Percentiles rank a stretch among this genome's conserved stretches.
phyloP scores from a whole-genome alignment of 2,329 filamentous ascomycete genomes.

The Fusarium clavum region DNA sequence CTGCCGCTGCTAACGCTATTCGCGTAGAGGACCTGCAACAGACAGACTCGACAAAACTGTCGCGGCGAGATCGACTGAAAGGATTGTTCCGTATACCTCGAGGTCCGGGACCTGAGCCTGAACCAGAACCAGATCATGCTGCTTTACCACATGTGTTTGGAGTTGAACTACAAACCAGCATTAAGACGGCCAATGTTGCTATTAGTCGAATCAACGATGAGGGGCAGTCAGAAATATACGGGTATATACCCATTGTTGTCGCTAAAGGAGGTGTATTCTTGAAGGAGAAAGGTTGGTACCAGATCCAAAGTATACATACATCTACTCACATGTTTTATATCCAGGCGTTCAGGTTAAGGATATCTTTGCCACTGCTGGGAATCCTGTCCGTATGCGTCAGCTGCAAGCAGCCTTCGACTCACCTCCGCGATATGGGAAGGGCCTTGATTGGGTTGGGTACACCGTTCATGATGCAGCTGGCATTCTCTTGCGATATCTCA shows the following conservation, averaged over 20 bases:
- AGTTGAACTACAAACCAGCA: background rate
- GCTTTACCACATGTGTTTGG: background rate
- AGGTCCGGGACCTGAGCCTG: background rate
- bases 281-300: background rate
- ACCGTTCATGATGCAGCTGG: constrained; percentile 8
- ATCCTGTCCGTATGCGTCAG: background rate
- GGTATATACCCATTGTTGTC: background rate
- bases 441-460: background rate
- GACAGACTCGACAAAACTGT: background rate
- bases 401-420: background rate
- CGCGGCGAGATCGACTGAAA: background rate
- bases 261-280: background rate
- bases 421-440: background rate
- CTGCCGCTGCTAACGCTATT: background rate
- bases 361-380: background rate
- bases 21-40: background rate
- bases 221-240: background rate
- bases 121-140: background rate
- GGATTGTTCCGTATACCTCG: background rate
- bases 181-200: background rate
- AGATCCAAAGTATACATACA: background rate
- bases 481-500: constrained; percentile 8
- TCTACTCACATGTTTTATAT: background rate
- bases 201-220: background rate
- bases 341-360: background rate